Conservation (phyloP, 805 yeast genomes). For the Metschnikowia bowlesiae region DNA sequence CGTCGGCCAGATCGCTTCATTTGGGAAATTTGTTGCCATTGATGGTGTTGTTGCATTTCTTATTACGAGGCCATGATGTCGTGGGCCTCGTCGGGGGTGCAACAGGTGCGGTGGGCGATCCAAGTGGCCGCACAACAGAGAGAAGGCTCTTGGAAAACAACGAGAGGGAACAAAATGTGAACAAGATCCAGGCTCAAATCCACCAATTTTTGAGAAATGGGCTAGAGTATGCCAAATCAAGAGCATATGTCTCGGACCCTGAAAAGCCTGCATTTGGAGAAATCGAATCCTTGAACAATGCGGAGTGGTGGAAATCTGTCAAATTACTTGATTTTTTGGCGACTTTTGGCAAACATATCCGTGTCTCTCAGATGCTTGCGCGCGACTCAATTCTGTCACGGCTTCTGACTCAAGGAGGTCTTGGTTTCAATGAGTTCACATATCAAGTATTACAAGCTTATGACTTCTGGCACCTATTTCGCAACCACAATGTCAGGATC, state of each 20-base stretch:
- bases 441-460: conserved; percentile 92
- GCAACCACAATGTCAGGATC: conserved; percentile 51
- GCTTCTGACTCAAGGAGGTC: conserved; percentile 61
- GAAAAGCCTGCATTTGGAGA: conserved; percentile 29
- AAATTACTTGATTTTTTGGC: conserved; percentile 75
- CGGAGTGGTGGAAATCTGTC: conserved; percentile 81
- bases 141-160: conserved; percentile 54
- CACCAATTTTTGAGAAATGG: conserved; percentile 57
- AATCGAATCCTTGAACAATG: conserved; percentile 55
- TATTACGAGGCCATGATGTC: conserved; percentile 78
- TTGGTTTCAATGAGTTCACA: conserved; percentile 91
- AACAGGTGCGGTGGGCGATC: conserved; percentile 95
- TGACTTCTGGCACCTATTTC: conserved; percentile 81
- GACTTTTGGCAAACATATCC: conserved; percentile 67
- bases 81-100: conserved; percentile 90
- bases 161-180: conserved; percentile 53
- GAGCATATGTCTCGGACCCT: conserved; percentile 32
- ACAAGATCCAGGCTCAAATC: conserved; percentile 59
- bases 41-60: conserved; percentile 79
- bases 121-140: conserved; percentile 84
- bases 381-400: conserved; percentile 83
- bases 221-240: conserved; percentile 51
- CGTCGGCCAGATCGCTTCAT: conserved; percentile 86
- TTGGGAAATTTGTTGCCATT: conserved; percentile 87
- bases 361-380: conserved; percentile 82